phyloP scores from a whole-genome alignment of 1,284 basidiomycete genomes.

The Boletellus deceptivus region DNA sequence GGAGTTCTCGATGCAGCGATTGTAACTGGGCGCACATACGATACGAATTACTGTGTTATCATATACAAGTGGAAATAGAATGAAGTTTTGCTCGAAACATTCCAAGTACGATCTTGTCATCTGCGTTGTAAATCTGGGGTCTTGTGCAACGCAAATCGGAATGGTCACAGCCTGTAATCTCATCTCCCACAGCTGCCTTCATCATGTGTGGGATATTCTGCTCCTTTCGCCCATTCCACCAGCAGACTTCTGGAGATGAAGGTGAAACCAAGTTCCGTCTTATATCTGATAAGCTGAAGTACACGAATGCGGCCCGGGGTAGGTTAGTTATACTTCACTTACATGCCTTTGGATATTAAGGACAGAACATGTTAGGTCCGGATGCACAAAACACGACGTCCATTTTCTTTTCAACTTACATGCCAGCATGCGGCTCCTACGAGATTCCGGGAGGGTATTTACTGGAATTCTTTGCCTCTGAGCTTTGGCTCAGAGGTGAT shows the following conservation, averaged over 20 bases:
- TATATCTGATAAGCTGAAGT: constrained; percentile 37
- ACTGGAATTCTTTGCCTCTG: constrained; percentile 67
- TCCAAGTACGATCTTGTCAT: no score
- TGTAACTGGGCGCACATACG: constrained; percentile 17
- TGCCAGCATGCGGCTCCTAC: background rate
- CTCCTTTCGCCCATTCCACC: constrained; percentile 24
- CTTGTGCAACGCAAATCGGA: background rate
- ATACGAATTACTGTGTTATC: constrained; percentile 14
- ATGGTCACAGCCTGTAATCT: background rate
- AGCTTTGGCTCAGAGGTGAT: constrained; percentile 75
- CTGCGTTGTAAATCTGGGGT: no score
- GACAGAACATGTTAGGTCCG: constrained; percentile 47
- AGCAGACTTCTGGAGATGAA: constrained; percentile 9
- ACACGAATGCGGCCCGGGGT: constrained; percentile 54
- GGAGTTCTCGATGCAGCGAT: constrained; percentile 2
- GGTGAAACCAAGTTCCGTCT: constrained; percentile 19
- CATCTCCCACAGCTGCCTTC: constrained; percentile 5
- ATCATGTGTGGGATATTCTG: constrained; percentile 63
- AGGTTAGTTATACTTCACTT: constrained; percentile 10
- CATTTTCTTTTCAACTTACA: constrained; percentile 13
- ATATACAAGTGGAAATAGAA: constrained; percentile 11
- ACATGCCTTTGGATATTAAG: background rate
- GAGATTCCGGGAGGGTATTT: constrained; percentile 19
- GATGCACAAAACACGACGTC: constrained; percentile 48
- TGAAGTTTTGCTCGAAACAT: background rate